Percentiles rank a stretch among this genome's conserved stretches.
phyloP scores from a whole-genome alignment of 768 basidiomycete species.

The Russula abietina region DNA sequence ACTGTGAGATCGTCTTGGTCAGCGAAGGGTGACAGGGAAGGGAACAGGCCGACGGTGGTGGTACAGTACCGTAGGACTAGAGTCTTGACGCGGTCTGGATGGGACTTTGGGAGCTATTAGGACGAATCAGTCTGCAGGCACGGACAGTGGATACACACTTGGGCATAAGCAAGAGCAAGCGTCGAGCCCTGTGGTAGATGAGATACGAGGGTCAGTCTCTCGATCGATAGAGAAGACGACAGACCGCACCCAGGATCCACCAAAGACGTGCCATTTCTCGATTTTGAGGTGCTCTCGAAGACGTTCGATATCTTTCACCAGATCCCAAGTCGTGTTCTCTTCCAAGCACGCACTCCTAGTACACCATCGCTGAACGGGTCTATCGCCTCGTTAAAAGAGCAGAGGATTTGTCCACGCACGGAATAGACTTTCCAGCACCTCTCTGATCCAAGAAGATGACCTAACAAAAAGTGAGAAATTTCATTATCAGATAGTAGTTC shows the following conservation, averaged over 20 bases:
- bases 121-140: neutral
- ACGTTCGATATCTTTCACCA: slow-evolving; percentile 85
- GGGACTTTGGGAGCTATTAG: slow-evolving; percentile 40
- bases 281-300: slow-evolving; percentile 69
- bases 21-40: neutral
- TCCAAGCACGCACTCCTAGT: slow-evolving; percentile 70
- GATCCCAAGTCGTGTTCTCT: slow-evolving; percentile 92
- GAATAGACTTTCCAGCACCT: slow-evolving; percentile 80
- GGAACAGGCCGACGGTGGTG: neutral
- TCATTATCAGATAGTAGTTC: neutral
- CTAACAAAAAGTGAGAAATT: slow-evolving; percentile 32
- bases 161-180: slow-evolving; percentile 77
- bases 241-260: slow-evolving; percentile 75
- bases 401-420: slow-evolving; percentile 43
- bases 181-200: slow-evolving; percentile 62
- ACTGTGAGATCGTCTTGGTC: slow-evolving; percentile 33
- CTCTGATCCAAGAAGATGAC: slow-evolving; percentile 88
- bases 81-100: slow-evolving; percentile 75
- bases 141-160: slow-evolving; percentile 39
- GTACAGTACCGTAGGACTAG: slow-evolving; percentile 62
- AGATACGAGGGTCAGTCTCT: neutral
- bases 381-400: neutral
- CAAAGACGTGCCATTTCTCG: slow-evolving; percentile 91
- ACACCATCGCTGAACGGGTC: slow-evolving; percentile 4
- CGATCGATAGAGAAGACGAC: neutral